phyloP scores from a whole-genome alignment of 2,329 filamentous ascomycete species.

The Penicillium sp. region DNA sequence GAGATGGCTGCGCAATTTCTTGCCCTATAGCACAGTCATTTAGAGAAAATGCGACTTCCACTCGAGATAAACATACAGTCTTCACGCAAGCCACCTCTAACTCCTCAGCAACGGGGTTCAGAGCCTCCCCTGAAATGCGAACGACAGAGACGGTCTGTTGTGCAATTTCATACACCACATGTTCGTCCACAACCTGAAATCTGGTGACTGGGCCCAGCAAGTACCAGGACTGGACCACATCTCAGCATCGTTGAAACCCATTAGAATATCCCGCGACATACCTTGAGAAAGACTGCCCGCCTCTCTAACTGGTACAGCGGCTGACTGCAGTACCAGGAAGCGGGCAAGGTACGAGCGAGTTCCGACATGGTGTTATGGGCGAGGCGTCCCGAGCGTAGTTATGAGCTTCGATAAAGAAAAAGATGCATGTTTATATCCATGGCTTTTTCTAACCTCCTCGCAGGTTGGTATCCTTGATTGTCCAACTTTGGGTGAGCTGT shows the following conservation, averaged over 20 bases:
- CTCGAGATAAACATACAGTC: slow-evolving; percentile 26
- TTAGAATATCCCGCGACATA: slow-evolving; percentile 12
- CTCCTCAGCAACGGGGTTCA: slow-evolving; percentile 32
- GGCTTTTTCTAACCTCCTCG: no score
- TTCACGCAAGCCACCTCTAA: slow-evolving; percentile 40
- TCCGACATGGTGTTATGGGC: slow-evolving; percentile 29
- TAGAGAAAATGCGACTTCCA: not conserved
- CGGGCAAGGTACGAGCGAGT: slow-evolving; percentile 46
- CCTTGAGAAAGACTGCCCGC: slow-evolving; percentile 50
- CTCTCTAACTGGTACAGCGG: slow-evolving; percentile 51
- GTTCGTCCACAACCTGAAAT: slow-evolving; percentile 43
- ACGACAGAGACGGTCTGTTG: slow-evolving; percentile 44
- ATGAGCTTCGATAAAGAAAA: not conserved
- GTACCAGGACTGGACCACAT: slow-evolving; percentile 48
- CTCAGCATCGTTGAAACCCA: slow-evolving; percentile 1
- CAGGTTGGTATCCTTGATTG: not conserved
- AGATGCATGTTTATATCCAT: slow-evolving; percentile 10
- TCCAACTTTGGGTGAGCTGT: slow-evolving; percentile 7
- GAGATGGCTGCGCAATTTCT: slow-evolving; percentile 37
- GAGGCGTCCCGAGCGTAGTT: not conserved
- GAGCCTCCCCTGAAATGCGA: slow-evolving; percentile 32
- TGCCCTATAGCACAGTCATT: slow-evolving; percentile 9
- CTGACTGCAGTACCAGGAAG: slow-evolving; percentile 51
- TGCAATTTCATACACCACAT: slow-evolving; percentile 51
- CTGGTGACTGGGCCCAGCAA: slow-evolving; percentile 52